phyloP scores from a whole-genome alignment of 2,329 filamentous ascomycete species.

The Ophiostoma himal-ulmi region DNA sequence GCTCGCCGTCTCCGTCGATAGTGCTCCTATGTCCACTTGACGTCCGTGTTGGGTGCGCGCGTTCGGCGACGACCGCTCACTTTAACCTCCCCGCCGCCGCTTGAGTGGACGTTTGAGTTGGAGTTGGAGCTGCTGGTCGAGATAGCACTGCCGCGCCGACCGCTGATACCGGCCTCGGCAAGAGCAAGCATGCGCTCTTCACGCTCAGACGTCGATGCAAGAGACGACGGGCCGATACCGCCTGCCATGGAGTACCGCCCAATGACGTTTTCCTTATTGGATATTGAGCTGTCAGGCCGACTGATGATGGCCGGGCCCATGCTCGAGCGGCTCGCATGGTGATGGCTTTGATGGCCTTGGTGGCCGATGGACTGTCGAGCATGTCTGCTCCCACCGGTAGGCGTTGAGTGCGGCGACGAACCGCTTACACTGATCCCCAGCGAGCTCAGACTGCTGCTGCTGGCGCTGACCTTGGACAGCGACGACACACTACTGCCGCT shows the following conservation, averaged over 20 bases:
- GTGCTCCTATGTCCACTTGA: conserved; percentile 26
- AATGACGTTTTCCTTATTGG: conserved; percentile 29
- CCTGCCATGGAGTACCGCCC: conserved; percentile 20
- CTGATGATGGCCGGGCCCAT: conserved; percentile 27
- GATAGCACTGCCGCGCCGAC: conserved; percentile 11
- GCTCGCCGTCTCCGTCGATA: conserved; percentile 15
- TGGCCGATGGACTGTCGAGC: conserved; percentile 30
- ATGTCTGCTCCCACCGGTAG: conserved; percentile 26
- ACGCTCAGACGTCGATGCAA: conserved; percentile 14
- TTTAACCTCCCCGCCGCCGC: conserved; percentile 19
- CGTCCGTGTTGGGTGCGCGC: conserved; percentile 24
- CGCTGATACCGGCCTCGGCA: conserved; percentile 4
- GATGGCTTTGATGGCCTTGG: background rate
- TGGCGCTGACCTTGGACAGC: conserved; percentile 18
- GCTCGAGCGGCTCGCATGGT: conserved; percentile 29
- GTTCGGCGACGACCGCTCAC: conserved; percentile 22
- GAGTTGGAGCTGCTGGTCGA: background rate
- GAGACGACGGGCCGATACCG: conserved; percentile 1
- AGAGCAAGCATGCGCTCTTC: conserved; percentile 21
- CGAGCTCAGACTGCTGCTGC: conserved; percentile 16
- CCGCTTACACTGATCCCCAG: background rate
- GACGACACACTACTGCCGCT: conserved; percentile 24
- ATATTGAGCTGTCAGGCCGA: conserved; percentile 29
- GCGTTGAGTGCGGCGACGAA: background rate
- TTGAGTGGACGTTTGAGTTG: no score